Conservation (phyloP, 352 stramenopile species). For the Phytophthora pistaciae region DNA sequence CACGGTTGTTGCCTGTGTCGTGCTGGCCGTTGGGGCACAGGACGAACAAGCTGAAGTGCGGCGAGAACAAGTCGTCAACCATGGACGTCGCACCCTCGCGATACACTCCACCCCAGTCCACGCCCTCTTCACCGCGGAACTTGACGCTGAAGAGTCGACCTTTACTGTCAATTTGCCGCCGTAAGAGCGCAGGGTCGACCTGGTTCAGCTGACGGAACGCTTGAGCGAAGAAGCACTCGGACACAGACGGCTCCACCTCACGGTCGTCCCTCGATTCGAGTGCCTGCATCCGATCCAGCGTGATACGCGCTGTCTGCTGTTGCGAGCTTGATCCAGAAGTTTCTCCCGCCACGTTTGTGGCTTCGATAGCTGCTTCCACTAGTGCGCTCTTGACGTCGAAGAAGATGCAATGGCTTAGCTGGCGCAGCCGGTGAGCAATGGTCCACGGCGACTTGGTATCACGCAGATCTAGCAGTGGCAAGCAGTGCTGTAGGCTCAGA, state of each 20-base stretch:
- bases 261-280: slow-evolving; percentile 90
- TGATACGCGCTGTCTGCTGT: slow-evolving; percentile 85
- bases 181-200: slow-evolving; percentile 87
- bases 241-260: slow-evolving; percentile 88
- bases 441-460: slow-evolving; percentile 80
- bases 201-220: slow-evolving; percentile 92
- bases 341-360: slow-evolving; percentile 68
- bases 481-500: slow-evolving; percentile 65
- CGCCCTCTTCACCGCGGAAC: slow-evolving; percentile 89
- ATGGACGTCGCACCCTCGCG: slow-evolving; percentile 90
- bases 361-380: slow-evolving; percentile 84
- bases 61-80: slow-evolving; percentile 90
- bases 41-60: slow-evolving; percentile 87
- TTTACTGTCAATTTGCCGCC: slow-evolving; percentile 91
- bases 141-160: slow-evolving; percentile 91
- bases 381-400: slow-evolving; percentile 87
- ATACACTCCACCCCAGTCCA: slow-evolving; percentile 92
- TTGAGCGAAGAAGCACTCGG: slow-evolving; percentile 95
- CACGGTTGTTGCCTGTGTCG: slow-evolving; percentile 85
- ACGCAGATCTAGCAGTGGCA: slow-evolving; percentile 81
- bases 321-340: slow-evolving; percentile 51
- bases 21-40: slow-evolving; percentile 90
- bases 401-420: slow-evolving; percentile 88
- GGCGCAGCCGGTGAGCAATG: slow-evolving; percentile 72
- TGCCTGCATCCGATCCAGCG: slow-evolving; percentile 84